phyloP scores from a whole-genome alignment of 2,329 filamentous ascomycete species.

The Aureobasidium uvarum region DNA sequence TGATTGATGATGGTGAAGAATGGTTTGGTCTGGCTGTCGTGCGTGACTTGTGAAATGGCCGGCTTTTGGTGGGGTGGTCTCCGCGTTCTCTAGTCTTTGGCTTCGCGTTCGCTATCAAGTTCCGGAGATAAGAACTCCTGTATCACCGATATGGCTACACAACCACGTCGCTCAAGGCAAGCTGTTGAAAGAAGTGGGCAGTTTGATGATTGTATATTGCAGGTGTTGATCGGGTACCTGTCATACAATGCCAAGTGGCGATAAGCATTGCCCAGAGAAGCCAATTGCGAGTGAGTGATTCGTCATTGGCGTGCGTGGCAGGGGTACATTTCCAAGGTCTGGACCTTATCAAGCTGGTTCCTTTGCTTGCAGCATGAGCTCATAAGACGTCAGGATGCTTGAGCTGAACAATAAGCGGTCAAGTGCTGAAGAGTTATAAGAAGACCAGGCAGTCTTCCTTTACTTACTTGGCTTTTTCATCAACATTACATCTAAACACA shows the following conservation, averaged over 20 bases:
- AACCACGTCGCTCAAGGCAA: not conserved
- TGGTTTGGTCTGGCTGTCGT: too few species aligned
- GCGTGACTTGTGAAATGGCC: not conserved
- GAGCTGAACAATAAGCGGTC: not conserved
- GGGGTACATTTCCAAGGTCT: slow-evolving; percentile 9
- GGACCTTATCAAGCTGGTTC: slow-evolving; percentile 10
- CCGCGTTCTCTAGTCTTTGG: not conserved
- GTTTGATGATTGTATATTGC: not conserved
- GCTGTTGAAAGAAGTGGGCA: not conserved
- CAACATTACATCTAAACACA: not conserved
- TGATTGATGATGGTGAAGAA: too few species aligned
- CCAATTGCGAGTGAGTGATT: not conserved
- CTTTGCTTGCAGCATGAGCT: slow-evolving; percentile 8
- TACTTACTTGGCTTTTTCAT: not conserved
- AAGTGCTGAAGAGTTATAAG: not conserved
- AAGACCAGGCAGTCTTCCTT: not conserved
- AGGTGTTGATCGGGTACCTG: not conserved
- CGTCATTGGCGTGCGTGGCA: not conserved
- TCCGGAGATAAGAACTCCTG: not conserved
- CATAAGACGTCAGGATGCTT: slow-evolving; percentile 7
- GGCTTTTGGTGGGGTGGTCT: not conserved
- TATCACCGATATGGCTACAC: not conserved
- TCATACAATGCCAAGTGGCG: not conserved
- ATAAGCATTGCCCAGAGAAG: slow-evolving; percentile 5
- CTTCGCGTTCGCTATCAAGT: not conserved